Evolutionary conservation across 257 asterid species (phyloP).

Genomic region (Scutellaria barbata): DNA sequence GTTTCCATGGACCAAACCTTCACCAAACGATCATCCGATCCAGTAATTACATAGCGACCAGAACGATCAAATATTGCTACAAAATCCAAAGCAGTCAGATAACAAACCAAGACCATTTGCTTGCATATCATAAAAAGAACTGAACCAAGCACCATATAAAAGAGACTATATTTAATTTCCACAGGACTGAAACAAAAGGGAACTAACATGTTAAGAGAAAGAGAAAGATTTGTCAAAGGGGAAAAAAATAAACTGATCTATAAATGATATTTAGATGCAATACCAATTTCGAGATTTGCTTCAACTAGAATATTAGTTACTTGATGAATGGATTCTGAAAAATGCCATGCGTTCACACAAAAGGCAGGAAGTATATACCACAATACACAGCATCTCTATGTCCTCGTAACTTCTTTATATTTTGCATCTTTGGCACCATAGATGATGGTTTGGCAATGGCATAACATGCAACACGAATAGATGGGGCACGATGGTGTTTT

Average conservation of each 20-base stretch:
- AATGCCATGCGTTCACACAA: conserved; percentile 8
- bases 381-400: conserved; percentile 98
- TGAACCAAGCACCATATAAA: conserved; percentile 4
- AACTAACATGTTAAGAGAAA: conserved; percentile 18
- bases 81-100: conserved; percentile 36
- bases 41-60: conserved; percentile 95
- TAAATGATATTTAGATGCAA: conserved; percentile 24
- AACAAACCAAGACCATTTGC: conserved; percentile 15
- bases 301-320: conserved; percentile 11
- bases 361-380: conserved; percentile 56
- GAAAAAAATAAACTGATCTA: conserved; percentile 14
- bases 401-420: conserved; percentile 81
- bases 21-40: conserved; percentile 97
- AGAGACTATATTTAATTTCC: conserved; percentile 10
- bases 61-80: conserved; percentile 95
- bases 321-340: conserved; percentile 21
- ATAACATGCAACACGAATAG: conserved; percentile 87
- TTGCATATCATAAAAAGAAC: conserved; percentile 12
- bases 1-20: conserved; percentile 99
- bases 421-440: conserved; percentile 97
- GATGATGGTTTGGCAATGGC: conserved; percentile 96
- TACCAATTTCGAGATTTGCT: conserved; percentile 18
- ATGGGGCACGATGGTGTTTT: conserved; percentile 93
- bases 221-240: conserved; percentile 19
- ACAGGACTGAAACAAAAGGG: conserved; percentile 17